Percentiles rank a stretch among this genome's conserved stretches.
These are phyloP conservation scores for Alternaria viburni DNA, from an alignment of 2,329 filamentous ascomycete species.

Conservation along the genomic window DNA sequence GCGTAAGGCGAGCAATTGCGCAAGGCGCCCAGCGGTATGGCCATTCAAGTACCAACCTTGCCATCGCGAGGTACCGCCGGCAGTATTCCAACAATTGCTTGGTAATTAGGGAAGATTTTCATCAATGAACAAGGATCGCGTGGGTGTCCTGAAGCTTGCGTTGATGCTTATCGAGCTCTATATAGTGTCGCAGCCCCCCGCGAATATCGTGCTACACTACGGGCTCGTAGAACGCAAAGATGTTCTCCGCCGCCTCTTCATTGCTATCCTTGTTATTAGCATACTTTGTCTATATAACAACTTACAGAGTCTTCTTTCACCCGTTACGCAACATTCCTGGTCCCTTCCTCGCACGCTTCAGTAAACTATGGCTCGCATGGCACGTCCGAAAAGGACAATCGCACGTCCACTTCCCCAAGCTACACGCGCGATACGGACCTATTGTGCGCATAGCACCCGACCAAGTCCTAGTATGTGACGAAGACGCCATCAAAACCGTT, in stretches of 20 bases:
- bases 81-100: background rate
- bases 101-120: background rate
- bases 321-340: background rate
- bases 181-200: background rate
- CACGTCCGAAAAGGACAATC: background rate
- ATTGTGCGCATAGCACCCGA: background rate
- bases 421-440: background rate
- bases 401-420: background rate
- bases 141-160: background rate
- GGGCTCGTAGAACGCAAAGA: background rate
- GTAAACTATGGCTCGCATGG: background rate
- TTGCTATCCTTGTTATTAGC: background rate
- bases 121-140: background rate
- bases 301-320: background rate
- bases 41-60: background rate
- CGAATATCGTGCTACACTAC: too few relatives aligned
- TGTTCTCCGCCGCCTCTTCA: background rate
- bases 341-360: background rate
- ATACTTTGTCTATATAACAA: background rate
- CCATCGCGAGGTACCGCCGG: background rate
- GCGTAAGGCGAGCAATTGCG: background rate
- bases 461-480: background rate
- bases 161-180: background rate
- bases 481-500: background rate
- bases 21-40: background rate